Evolutionary conservation across 2,329 filamentous ascomycete genomes (phyloP), one percentile per base, ranked within the genome.

Genomic region (Sporothrix sp.): DNA sequence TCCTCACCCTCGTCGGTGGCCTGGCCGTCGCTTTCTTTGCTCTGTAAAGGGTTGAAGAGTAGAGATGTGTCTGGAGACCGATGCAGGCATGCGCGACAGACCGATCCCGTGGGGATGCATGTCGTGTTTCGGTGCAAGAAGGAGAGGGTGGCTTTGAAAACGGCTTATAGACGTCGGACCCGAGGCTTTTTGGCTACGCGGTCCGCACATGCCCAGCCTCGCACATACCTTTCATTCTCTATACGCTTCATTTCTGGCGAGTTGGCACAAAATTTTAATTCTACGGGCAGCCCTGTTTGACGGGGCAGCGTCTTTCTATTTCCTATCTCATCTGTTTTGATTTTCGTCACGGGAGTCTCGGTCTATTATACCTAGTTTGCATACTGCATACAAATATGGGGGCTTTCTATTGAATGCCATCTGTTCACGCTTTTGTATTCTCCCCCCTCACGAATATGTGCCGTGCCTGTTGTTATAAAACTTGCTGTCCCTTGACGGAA

Each of bases 1-100:
- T 78, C 1, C 59, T 76, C 0, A 67, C 66, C 53, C 56, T 69
- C 21, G 44, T 71, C 51, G 69, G 62, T 56, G 69, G 66, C 58
- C 58, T 72, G 23, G 65, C 66, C 54, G 61, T 68, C 54, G 70
- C 69, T 54, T 55, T 66, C 55, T 55, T 74, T 46, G 70, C 68
- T 59, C 62, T 73, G 62, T 74, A 69, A 71, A 43, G 21, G 3
- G 33, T 25, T 25, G 3, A 23, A 7, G 14, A 36, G 14, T 20
- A 16, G 20, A 38, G 5, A 16, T 20, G n/a, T 35, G 35, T 14
- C 14, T 49, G 36, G n/a, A 42, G 27, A 49, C 21, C 37, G 36
- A 42, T 36, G 37, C 28, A 21, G 28, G 47, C 46, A 39, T 48
- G 35, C 32, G 28, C 23, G 42, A 8, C 11, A 18, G 36, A 37